Evolutionary conservation across 805 yeast genomes (phyloP), one percentile per base, ranked within the genome.

Genomic region (Maudiozyma pseudohumilis): DNA sequence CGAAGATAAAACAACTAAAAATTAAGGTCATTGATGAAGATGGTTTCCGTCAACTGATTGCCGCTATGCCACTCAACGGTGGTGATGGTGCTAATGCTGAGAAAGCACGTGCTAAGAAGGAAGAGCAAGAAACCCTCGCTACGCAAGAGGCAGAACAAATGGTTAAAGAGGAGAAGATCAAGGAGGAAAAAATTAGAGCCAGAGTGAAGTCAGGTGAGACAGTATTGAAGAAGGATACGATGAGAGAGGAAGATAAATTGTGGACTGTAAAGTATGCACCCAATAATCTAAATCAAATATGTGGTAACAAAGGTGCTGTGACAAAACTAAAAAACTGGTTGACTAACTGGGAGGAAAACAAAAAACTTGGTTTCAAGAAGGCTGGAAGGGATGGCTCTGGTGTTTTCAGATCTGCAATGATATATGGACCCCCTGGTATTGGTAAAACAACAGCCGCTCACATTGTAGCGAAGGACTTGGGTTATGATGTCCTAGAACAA

Each of bases 251-350:
- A 35, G 84, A 78, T 38, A 80, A 79, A 49, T 63, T 92, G 40
- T 92, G 98, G 98, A 92, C 99, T 0, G 80, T 75, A 4, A 86
- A 77, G 56, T 85, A 92, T 59, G 97, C 97, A 0, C 99, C 99
- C 8, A 71, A 75, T 1, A 68, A 68, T 26, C 42, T 81, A 32
- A 65, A 66, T 28, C 96, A 89, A 46, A 74, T 92, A 19, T 88
- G 96, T 62, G 99, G 99, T 43, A 88, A 88, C 57, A 86, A 84
- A 57, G 75, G 83, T 3, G 74, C 75, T 40, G 79, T 92, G 11
- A 64, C 65, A 16, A 75, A 75, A 52, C 65, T 92, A 33, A 66
- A 69, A 28, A 67, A 55, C 30, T 92, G 99, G 99, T 67, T 92
- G 16, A 56, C 59, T 12, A 70, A 74, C 50, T 92, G 97, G 96